Base-by-base conservation (phyloP, 2,329 filamentous ascomycete species). In the Paracoccidioides lutzii region DNA sequence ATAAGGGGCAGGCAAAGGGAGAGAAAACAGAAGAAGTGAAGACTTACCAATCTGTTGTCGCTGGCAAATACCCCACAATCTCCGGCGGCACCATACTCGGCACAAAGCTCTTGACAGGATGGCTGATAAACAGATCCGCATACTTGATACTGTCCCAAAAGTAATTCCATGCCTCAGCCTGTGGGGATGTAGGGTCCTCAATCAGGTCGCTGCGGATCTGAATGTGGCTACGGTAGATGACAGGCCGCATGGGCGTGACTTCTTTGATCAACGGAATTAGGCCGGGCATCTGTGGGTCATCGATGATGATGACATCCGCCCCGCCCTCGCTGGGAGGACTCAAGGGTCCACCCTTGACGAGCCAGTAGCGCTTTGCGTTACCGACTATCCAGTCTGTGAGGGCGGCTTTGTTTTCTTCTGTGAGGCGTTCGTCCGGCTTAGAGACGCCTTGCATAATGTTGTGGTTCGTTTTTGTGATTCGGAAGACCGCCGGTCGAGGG, bases 381-480 rank as follows among this genome's bases (percentile, higher is more conserved):
- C 85, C 80, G 10, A 76, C 72, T 56, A 87, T 84, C 88, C 88
- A 93, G 49, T 82, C 78, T 8, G 78, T 78, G 53, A 91, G 80
- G n/a, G 75, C 71, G 0, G 73, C 67, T 63, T 83, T 82, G 56
- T 87, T 80, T 2, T 85, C 78, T 0, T 74, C 62, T 0, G 77
- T 81, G 37, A 91, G 76, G n/a, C 81, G 78, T 61, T 87, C 79
- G 2, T 80, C 78, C 0, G 81, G 79, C 32, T 78, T 75, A 43
- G 82, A 82, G 44, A 90, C 87, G 7, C 87, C 88, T 71, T 93
- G 88, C 2, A 93, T 81, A 60, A 91, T 90, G 70, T 93, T 93
- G 79, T 93, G 88, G 62, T 90, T 86, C 61, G 85, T 90, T 73
- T 93, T 93, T 61, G 88, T 93, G 69, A 88, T 85, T 52, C 87